A percentile compares a stretch with the other conserved stretches of the same genome.
phyloP scores from a whole-genome alignment of 2,329 filamentous ascomycete genomes.

The Fusarium sp. region DNA sequence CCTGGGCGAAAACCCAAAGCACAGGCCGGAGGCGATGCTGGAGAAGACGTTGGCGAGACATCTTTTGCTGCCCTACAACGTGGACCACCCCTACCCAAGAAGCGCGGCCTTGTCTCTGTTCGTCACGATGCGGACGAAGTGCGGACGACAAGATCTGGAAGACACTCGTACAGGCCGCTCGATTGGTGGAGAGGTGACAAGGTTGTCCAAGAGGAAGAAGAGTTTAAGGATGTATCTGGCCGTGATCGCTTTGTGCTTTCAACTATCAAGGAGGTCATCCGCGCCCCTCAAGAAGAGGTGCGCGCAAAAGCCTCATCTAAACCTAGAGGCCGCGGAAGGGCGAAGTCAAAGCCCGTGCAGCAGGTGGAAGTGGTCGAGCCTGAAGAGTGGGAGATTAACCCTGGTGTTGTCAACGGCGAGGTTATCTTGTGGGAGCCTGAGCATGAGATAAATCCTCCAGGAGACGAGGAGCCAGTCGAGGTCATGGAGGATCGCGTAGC shows the following conservation, averaged over 20 bases:
- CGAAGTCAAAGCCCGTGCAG: constrained; percentile 53
- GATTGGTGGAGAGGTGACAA: constrained; percentile 91
- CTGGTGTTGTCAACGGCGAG: constrained; percentile 74
- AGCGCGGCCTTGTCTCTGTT: constrained; percentile 68
- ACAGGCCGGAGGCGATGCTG: constrained; percentile 46
- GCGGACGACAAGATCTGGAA: constrained; percentile 79
- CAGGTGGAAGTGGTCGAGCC: constrained; percentile 68
- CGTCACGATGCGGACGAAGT: constrained; percentile 66
- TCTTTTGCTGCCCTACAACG: constrained; percentile 65
- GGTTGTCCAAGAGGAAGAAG: constrained; percentile 77
- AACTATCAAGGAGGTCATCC: constrained; percentile 83
- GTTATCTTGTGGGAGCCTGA: constrained; percentile 75
- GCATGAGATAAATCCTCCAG: constrained; percentile 68
- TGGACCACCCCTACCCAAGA: constrained; percentile 69
- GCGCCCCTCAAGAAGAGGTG: constrained; percentile 73
- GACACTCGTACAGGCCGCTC: constrained; percentile 83
- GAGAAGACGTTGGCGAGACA: constrained; percentile 60
- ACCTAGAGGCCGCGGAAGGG: constrained; percentile 50
- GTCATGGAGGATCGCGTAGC: constrained; percentile 70
- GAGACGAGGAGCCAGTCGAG: constrained; percentile 68
- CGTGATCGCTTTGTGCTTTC: constrained; percentile 71
- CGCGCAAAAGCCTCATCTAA: constrained; percentile 45
- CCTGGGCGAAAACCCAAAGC: constrained; percentile 47
- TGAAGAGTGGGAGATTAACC: constrained; percentile 80
- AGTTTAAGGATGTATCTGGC: constrained; percentile 63